A percentile compares a stretch with the other conserved stretches of the same genome.
These are phyloP conservation scores for Coemansia sp. DNA, from an alignment of 192 early-diverging fungal genomes.

Conservation along the genomic window DNA sequence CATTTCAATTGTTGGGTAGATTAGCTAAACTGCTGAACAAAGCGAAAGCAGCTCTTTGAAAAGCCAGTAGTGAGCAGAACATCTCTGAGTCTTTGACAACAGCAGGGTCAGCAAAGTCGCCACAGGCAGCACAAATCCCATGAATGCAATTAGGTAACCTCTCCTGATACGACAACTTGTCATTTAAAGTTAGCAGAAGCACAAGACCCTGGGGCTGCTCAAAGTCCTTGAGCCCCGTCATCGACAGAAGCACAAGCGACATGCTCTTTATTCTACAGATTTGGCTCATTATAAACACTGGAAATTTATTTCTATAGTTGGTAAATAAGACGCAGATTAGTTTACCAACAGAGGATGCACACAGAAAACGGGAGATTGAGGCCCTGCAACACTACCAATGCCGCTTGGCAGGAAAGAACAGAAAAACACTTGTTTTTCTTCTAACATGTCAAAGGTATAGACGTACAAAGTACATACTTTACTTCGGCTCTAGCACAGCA, in stretches of 20 bases:
- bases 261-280: conserved; percentile 40
- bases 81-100: conserved; percentile 9
- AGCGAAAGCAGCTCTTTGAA: conserved; percentile 1
- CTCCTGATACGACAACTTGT: conserved; percentile 42
- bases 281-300: too few species aligned
- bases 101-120: conserved; percentile 29
- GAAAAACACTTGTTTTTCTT: too few species aligned
- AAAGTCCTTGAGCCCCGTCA: conserved; percentile 49
- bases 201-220: conserved; percentile 57
- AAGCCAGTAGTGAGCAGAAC: conserved; percentile 9
- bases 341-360: too few species aligned
- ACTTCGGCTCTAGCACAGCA: too few species aligned
- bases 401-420: too few species aligned
- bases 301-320: too few species aligned
- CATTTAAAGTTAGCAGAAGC: conserved; percentile 55
- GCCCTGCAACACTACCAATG: too few species aligned
- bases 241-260: conserved; percentile 53
- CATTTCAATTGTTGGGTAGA: not conserved
- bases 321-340: too few species aligned
- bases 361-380: too few species aligned
- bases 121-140: conserved; percentile 45
- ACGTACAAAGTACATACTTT: too few species aligned
- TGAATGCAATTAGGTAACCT: conserved; percentile 42
- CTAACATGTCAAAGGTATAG: too few species aligned
- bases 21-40: not conserved